Conservation (phyloP, 495 filamentous ascomycete genomes). For the Viridothelium virens region DNA sequence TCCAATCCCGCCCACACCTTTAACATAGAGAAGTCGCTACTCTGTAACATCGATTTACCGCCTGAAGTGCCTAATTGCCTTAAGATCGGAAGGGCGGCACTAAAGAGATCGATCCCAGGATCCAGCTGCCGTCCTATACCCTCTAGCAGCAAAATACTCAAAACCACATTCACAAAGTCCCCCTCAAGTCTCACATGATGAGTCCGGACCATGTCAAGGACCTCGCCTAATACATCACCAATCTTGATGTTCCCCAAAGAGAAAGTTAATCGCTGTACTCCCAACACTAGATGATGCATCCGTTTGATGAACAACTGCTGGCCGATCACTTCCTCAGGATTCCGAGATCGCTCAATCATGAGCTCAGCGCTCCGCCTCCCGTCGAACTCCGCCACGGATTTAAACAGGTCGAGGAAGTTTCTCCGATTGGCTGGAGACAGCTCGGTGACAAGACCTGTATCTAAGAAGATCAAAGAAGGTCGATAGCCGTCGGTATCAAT, state of each 20-base stretch:
- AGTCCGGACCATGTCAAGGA: constrained; percentile 80
- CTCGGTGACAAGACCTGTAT: constrained; percentile 92
- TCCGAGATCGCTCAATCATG: constrained; percentile 91
- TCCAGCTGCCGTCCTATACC: constrained; percentile 86
- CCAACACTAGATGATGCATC: constrained; percentile 91
- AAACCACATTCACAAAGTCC: constrained; percentile 97
- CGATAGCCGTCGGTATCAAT: constrained; percentile 89
- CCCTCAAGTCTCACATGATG: constrained; percentile 96
- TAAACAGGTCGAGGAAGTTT: constrained; percentile 96
- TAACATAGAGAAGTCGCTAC: constrained; percentile 78
- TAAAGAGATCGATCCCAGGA: constrained; percentile 79
- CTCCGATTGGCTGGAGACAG: constrained; percentile 75
- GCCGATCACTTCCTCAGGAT: constrained; percentile 81
- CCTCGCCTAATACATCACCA: constrained; percentile 85
- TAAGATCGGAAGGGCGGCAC: constrained; percentile 82
- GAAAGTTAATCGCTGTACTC: constrained; percentile 82
- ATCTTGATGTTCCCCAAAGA: constrained; percentile 94
- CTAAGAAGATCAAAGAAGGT: constrained; percentile 94
- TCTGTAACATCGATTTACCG: constrained; percentile 51
- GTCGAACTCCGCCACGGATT: constrained; percentile 91
- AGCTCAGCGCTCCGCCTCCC: constrained; percentile 90
- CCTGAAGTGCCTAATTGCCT: constrained; percentile 77
- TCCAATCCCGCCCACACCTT: constrained; percentile 92
- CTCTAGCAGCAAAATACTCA: constrained; percentile 87
- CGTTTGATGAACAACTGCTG: constrained; percentile 83